A percentile compares a stretch with the other conserved stretches of the same genome.
Conservation (phyloP, 495 filamentous ascomycete genomes). For the Penicillium cosmopolitanum region DNA sequence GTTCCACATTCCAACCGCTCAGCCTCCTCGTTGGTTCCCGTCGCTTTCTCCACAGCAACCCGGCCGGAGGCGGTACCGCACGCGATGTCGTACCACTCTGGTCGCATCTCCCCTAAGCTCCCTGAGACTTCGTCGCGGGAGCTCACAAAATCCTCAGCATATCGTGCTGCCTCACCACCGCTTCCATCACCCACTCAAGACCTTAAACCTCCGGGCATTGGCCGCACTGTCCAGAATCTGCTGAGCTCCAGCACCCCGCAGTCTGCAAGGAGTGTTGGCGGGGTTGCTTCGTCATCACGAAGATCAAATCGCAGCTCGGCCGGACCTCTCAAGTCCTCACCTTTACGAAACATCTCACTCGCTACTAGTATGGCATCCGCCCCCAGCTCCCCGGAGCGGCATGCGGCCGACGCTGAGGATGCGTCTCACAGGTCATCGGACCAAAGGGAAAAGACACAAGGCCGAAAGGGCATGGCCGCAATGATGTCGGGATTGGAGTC, state of each 20-base stretch:
- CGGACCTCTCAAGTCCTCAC: constrained; percentile 31
- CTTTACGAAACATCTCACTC: constrained; percentile 28
- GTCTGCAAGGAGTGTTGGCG: constrained; percentile 46
- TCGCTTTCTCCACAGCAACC: constrained; percentile 32
- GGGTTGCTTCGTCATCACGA: constrained; percentile 27
- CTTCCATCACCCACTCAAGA: neutral
- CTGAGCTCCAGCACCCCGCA: constrained; percentile 30
- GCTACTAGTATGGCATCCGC: constrained; percentile 24
- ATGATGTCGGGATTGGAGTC: constrained; percentile 47
- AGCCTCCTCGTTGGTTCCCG: constrained; percentile 22
- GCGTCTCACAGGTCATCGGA: constrained; percentile 27
- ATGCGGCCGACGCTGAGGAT: constrained; percentile 13
- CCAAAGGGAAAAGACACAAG: constrained; percentile 26
- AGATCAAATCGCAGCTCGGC: constrained; percentile 21
- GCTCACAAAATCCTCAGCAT: constrained; percentile 6
- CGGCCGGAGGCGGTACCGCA: constrained; percentile 34
- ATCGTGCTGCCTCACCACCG: constrained; percentile 4
- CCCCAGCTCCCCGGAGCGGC: constrained; percentile 30
- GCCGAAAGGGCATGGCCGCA: constrained; percentile 39
- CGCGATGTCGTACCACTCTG: constrained; percentile 35
- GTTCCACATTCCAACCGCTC: constrained; percentile 29
- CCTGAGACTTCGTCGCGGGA: constrained; percentile 69
- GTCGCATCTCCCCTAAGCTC: constrained; percentile 48
- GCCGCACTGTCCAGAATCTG: constrained; percentile 23
- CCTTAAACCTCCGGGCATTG: constrained; percentile 12